phyloP scores from a whole-genome alignment of 257 asterid species.

The Thymus quinquecostatus region DNA sequence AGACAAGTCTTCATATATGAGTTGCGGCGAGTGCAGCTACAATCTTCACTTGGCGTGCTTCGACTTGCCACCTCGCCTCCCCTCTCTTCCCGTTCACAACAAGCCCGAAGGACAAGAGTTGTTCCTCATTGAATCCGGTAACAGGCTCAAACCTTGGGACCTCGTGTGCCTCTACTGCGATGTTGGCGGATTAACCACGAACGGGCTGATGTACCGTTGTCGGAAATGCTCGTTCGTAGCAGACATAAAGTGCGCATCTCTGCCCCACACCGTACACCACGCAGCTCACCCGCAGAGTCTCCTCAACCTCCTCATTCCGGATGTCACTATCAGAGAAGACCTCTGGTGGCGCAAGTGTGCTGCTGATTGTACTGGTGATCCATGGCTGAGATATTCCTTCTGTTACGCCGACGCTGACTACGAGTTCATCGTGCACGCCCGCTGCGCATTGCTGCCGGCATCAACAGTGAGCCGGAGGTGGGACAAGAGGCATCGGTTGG shows the following conservation, averaged over 20 bases:
- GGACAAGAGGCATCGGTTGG: not conserved
- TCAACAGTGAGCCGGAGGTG: not conserved
- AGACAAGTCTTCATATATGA: not conserved
- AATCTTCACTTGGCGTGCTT: conserved; percentile 3
- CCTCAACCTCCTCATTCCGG: not conserved
- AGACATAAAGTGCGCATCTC: conserved; percentile 3
- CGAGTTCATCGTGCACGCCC: not conserved
- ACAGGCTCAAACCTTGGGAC: no score
- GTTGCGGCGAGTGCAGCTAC: not conserved
- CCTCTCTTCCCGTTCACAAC: not conserved
- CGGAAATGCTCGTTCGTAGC: not conserved
- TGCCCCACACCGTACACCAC: not conserved
- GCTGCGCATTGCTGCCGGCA: not conserved
- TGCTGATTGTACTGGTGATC: not conserved
- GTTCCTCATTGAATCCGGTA: not conserved
- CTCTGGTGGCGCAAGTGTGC: not conserved
- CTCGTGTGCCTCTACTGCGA: not conserved
- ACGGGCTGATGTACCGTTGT: not conserved
- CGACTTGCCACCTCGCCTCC: not conserved
- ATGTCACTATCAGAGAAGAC: no score
- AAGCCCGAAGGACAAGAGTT: no score
- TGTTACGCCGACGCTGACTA: not conserved
- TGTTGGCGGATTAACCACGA: not conserved
- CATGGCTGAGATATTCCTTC: no score
- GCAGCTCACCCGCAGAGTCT: not conserved